Evolutionary conservation across 2,329 filamentous ascomycete genomes (phyloP).

Genomic region (Chrysoporthe puriensis): DNA sequence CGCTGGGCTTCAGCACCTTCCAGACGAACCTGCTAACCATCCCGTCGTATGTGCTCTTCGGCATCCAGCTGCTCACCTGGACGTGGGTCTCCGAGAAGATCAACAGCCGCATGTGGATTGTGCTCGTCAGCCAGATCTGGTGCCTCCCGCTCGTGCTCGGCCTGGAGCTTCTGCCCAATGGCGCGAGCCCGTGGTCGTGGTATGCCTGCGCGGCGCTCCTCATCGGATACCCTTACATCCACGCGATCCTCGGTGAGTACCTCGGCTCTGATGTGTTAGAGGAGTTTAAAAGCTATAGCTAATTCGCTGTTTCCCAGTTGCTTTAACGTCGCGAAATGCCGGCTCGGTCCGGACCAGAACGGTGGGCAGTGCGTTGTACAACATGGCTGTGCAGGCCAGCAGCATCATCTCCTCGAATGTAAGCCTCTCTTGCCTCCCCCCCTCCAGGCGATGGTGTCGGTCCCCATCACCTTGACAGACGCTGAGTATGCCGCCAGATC

Average conservation of each 20-base stretch:
- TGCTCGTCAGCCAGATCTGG: conserved; percentile 52
- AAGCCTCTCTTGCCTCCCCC: conserved; percentile 13
- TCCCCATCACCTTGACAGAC: not conserved
- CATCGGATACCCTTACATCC: conserved; percentile 52
- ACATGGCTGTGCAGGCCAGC: conserved; percentile 54
- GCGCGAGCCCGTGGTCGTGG: conserved; percentile 46
- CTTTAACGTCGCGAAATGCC: conserved; percentile 64
- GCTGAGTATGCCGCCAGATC: conserved; percentile 32
- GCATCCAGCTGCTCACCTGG: conserved; percentile 50
- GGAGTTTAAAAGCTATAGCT: not conserved
- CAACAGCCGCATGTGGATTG: conserved; percentile 49
- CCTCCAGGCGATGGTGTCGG: not conserved
- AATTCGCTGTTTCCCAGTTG: conserved; percentile 48
- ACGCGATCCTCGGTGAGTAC: conserved; percentile 38
- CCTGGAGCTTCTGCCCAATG: conserved; percentile 44
- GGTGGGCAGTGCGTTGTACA: conserved; percentile 64
- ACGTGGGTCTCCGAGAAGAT: conserved; percentile 50
- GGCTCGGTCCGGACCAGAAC: conserved; percentile 65
- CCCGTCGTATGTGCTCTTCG: conserved; percentile 47
- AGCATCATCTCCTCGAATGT: conserved; percentile 48
- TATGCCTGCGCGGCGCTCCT: conserved; percentile 50
- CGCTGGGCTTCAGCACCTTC: conserved; percentile 29
- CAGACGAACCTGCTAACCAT: conserved; percentile 34
- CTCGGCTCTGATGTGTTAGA: too few species aligned
- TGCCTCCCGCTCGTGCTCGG: conserved; percentile 54